Base-by-base conservation (phyloP, 176 grass and related monocot species). In the Rhynchospora tenuis region DNA sequence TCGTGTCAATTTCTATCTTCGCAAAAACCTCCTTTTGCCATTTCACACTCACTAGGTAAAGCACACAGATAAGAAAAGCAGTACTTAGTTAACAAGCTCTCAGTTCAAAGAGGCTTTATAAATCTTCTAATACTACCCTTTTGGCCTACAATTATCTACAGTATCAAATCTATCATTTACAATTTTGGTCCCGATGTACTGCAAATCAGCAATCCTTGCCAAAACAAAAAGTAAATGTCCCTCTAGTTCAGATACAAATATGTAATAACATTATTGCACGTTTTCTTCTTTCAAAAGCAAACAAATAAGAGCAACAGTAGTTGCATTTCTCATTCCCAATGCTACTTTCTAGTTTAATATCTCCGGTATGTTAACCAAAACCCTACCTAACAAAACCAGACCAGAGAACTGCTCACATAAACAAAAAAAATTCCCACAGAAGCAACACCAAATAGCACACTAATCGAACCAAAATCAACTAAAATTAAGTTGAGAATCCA, bases 11-110 rank as follows among this genome's bases (percentile, higher is more conserved):
- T 89, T 96, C 93, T 84, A 99, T 91, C 54, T 81, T 88, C 72
- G 84, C 54, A 82, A 96, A 96, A 43, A 93, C 82, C 85, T 96
- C 88, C 80, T 99, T 99, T 87, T 92, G 89, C 97, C 97, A 99
- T 94, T 96, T 99, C 57, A 99, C 90, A n/a, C 86, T 96, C 81
- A 99, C 97, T 98, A 86, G 51, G 51, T 88, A 86, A 85, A 73
- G 69, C 20, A 67, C 57, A 82, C 47, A 82, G 20, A 50, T 67
- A 52, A 47, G 16, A 82, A 52, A 66, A 63, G 26, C 17, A 11
- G 26, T 52, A 50, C 11, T 63, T 52, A 38, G 24, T 13, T 67
- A n/a, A 54, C 6, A 23, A 33, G 80, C 50, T 56, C 48, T 46
- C 10, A 31, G 63, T 61, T 82, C 48, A 64, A 64, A 13, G 10